Evolutionary conservation across 257 asterid species (phyloP).

Genomic region (Solanum piurae): DNA sequence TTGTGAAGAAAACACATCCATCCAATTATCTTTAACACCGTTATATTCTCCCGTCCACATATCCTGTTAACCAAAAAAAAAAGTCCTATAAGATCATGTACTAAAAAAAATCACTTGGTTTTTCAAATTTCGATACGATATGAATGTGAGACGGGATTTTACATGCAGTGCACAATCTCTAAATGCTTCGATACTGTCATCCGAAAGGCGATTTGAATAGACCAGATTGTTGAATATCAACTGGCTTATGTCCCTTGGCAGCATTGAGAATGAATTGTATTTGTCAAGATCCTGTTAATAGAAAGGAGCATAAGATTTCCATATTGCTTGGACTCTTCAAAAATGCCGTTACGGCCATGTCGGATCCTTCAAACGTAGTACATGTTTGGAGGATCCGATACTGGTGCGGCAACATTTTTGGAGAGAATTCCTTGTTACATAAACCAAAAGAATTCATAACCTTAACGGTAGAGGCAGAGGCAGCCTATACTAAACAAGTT

Average conservation of each 20-base stretch:
- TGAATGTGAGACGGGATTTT: background rate
- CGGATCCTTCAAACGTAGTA: background rate
- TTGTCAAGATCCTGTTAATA: slow-evolving; percentile 50
- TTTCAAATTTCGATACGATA: background rate
- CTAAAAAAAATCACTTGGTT: background rate
- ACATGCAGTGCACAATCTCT: slow-evolving; percentile 95
- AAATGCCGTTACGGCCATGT: rapidly evolving
- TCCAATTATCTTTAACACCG: slow-evolving; percentile 65
- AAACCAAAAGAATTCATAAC: background rate
- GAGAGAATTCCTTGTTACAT: background rate
- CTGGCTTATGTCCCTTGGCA: slow-evolving; percentile 86
- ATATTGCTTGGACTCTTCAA: background rate
- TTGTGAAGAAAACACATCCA: slow-evolving; percentile 78
- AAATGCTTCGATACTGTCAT: slow-evolving; percentile 54
- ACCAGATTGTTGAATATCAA: slow-evolving; percentile 78
- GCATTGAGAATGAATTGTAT: slow-evolving; percentile 47
- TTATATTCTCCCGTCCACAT: slow-evolving; percentile 68
- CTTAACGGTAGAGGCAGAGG: background rate
- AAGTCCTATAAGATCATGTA: background rate
- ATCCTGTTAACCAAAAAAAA: slow-evolving; percentile 40
- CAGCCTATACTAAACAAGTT: background rate
- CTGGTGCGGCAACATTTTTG: background rate
- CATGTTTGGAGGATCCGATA: background rate
- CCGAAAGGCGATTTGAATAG: slow-evolving; percentile 47
- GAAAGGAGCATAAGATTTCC: background rate